Conservation (phyloP, 1,284 basidiomycete genomes). For the Kalmanozyma brasiliensis region DNA sequence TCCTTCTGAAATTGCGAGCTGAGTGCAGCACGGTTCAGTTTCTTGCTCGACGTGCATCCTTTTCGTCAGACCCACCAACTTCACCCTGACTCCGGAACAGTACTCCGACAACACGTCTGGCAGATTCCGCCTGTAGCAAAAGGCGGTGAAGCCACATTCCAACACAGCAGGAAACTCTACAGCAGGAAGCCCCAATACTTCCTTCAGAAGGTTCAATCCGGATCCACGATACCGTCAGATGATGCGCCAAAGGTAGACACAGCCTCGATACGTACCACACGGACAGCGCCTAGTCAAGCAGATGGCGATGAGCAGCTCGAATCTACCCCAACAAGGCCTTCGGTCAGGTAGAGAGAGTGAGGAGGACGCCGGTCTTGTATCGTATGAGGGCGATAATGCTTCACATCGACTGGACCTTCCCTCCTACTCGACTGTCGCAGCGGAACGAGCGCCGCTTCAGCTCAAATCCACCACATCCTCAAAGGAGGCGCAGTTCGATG, state of each 20-base stretch:
- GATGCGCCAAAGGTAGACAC: background rate
- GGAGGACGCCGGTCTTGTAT: slow-evolving; percentile 12
- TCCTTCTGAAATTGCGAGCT: slow-evolving; percentile 1
- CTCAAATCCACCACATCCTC: slow-evolving; percentile 61
- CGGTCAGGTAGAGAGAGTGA: slow-evolving; percentile 8
- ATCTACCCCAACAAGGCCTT: slow-evolving; percentile 1
- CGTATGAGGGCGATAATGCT: slow-evolving; percentile 18
- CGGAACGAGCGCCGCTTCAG: slow-evolving; percentile 23
- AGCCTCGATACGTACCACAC: background rate
- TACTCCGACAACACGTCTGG: no score
- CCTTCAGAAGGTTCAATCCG: background rate
- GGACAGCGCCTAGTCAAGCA: background rate
- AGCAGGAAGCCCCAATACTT: background rate
- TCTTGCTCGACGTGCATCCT: no score
- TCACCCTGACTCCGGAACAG: background rate
- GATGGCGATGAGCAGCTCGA: slow-evolving; percentile 12
- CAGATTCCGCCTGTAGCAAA: no score
- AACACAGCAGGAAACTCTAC: no score
- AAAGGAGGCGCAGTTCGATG: slow-evolving; percentile 68
- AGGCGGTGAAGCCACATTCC: no score
- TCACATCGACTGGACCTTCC: slow-evolving; percentile 13
- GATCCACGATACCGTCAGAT: no score
- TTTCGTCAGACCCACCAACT: slow-evolving; percentile 1
- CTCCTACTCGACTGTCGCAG: slow-evolving; percentile 19
- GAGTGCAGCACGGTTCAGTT: slow-evolving; percentile 14